Percentiles rank a stretch among this genome's conserved stretches.
phyloP scores from a whole-genome alignment of 805 yeast genomes.

The Starmerella floricola region DNA sequence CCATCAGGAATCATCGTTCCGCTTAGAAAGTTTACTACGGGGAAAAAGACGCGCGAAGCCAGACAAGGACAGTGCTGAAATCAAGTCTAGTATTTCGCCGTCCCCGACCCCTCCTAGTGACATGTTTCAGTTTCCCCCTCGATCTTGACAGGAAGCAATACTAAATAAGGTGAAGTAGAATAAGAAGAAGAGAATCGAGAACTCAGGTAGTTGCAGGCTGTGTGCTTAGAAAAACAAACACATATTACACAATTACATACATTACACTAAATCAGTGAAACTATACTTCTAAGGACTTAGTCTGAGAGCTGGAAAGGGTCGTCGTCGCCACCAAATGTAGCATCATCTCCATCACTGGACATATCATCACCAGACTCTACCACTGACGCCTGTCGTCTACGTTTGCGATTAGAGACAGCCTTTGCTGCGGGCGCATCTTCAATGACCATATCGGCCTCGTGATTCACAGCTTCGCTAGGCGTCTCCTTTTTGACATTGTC shows the following conservation, averaged over 20 bases:
- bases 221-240: too few species aligned
- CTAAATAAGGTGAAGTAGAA: too few species aligned
- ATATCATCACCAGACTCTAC: not conserved
- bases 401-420: too few species aligned
- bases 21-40: constrained; percentile 28
- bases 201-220: too few species aligned
- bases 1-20: constrained; percentile 26
- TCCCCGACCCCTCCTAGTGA: not conserved
- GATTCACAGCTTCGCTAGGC: too few species aligned
- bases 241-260: not conserved
- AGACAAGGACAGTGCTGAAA: constrained; percentile 9
- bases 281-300: not conserved
- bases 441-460: too few species aligned
- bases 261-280: not conserved
- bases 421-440: too few species aligned
- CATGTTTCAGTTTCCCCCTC: constrained; percentile 16
- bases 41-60: constrained; percentile 23
- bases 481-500: too few species aligned
- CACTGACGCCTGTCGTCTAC: not conserved
- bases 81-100: not conserved
- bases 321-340: constrained; percentile 4
- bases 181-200: too few species aligned
- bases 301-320: constrained; percentile 13
- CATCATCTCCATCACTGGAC: constrained; percentile 10
- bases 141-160: too few species aligned